Evolutionary conservation across 768 basidiomycete species (phyloP), one percentile per base, ranked within the genome.

Genomic region (Terana coerulea): DNA sequence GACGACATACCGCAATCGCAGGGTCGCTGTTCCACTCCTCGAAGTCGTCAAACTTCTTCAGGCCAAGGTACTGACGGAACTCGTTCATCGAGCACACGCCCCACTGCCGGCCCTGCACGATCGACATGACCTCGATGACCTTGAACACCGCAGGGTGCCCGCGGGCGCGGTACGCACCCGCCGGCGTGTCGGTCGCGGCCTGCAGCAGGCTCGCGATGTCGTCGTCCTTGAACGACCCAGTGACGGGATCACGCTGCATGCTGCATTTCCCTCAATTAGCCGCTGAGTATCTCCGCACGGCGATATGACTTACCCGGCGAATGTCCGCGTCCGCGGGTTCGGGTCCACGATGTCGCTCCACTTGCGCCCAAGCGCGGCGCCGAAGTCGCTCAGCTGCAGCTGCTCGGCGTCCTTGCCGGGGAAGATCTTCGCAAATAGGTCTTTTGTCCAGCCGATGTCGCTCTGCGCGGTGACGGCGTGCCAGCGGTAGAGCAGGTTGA

Each of bases 1-100:
- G 29, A 31, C 11, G 10, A 61, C 79, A 54, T 55, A 83, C 83
- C 51, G 77, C 61, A 46, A 90, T 81, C 28, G 72, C 67, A 12
- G 72, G 66, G 50, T 86, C 72, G 0, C 78, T 75, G 62, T 88
- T 89, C 88, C 88, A 91, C 53, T 89, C 85, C 59, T 75, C 62
- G 67, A 91, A 91, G 24, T 36, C 19, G 28, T 25, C 36, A 35
- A 57, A 54, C 26, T 2, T 28, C 67, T 80, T 84, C 42, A 91
- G 68, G 14, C 84, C 83, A 39, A 91, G 69, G 68, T 87, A 90
- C 52, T 77, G 73, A 47, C 85, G 74, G 65, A 88, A 88, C 60
- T 88, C 85, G 60, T 87, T 87, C 64, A 55, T 57, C 49, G 61
- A 56, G 58, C 64, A 65, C 8, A 60, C 71, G 28, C 81, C 81